Evolutionary conservation across 495 filamentous ascomycete species (phyloP), one percentile per base, ranked within the genome.

Genomic region (Penicillium coprophilum): DNA sequence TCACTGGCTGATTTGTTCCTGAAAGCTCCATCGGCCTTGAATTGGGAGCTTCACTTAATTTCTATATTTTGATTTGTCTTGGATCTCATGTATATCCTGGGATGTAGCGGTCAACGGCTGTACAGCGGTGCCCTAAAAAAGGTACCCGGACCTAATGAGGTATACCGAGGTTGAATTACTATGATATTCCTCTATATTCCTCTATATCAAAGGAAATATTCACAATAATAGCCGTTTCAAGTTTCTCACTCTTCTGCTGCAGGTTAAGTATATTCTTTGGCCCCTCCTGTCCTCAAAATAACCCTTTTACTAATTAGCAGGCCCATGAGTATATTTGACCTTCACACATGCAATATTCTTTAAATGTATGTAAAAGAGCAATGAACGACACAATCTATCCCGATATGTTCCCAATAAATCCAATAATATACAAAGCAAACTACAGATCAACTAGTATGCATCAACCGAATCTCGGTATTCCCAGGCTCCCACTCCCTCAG

Each of bases 401-500:
- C 27, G 2, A 49, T 12, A 49, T 34, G 23, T 53, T 11, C 39
- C 34, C 28, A 36, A 38, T 46, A 52, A 23, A 28, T 34, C 20
- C 23, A 31, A 48, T 54, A 32, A 45, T 52, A 4, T 31, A 56
- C 32, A 50, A 34, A 50, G 38, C 34, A 50, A 19, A 27, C 27
- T 17, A 34, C 13, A 24, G 11, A 43, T 45, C 21, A 61, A 17
- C 34, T 59, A 45, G 55, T 48, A 77, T 91, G 88, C 60, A 85
- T 73, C 61, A 90, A 59, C 28, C 85, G 77, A 59, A 89, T 80
- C 46, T 80, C 76, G 68, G 84, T 87, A 21, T 56, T 65, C 19
- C 90, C 91, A 71, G 79, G 84, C 80, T 90, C 92, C 94, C 93
- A 96, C 62, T 82, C 81, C 68, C 85, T 74, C 64, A 97, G 69